phyloP scores from a whole-genome alignment of 2,329 filamentous ascomycete genomes.

The Botrytis pseudocinerea region DNA sequence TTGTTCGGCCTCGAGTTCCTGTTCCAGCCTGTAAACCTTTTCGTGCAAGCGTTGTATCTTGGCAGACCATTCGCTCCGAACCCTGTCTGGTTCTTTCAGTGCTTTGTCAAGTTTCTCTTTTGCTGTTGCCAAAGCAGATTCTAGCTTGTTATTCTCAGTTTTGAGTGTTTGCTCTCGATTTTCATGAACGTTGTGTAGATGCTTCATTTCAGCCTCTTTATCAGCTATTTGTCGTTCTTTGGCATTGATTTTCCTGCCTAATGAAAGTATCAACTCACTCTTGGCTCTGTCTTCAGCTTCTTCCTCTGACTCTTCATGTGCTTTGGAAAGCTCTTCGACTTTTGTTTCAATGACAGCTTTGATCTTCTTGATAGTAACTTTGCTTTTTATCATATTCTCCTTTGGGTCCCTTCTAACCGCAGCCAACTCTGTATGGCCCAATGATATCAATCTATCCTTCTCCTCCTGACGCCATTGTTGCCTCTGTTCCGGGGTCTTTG shows the following conservation, averaged over 20 bases:
- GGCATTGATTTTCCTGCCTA: background rate
- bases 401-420: background rate
- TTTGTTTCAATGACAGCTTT: background rate
- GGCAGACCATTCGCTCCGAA: background rate
- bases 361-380: background rate
- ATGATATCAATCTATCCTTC: background rate
- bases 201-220: background rate
- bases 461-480: background rate
- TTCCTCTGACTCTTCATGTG: background rate
- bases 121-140: background rate
- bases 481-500: background rate
- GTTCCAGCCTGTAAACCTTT: background rate
- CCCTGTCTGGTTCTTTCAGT: background rate
- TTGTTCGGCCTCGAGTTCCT: background rate
- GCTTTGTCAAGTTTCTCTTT: constrained; percentile 1
- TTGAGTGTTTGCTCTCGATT: background rate
- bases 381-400: background rate
- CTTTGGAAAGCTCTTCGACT: background rate
- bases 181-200: background rate
- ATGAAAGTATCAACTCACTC: background rate
- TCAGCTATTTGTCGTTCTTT: background rate
- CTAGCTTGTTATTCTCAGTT: background rate
- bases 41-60: background rate
- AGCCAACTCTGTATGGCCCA: background rate
- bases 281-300: background rate